These are phyloP conservation scores for Phytophthora quininea DNA, from an alignment of 352 stramenopile species.

Conservation along the genomic window DNA sequence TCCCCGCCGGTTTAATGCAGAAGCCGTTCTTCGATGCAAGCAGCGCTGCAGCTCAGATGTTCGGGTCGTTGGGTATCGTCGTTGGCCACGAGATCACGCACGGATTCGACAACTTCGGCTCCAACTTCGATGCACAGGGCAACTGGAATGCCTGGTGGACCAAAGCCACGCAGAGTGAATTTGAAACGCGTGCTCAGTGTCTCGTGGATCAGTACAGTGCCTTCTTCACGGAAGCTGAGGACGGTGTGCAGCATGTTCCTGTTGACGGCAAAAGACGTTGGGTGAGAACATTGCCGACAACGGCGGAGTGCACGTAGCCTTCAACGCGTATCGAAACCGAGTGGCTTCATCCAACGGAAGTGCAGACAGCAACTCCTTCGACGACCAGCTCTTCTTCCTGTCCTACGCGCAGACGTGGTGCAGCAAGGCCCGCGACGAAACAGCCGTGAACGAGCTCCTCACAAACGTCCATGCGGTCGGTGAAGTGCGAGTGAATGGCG, in stretches of 20 bases:
- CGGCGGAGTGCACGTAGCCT: conserved; percentile 60
- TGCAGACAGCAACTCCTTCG: conserved; percentile 18
- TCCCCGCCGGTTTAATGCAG: conserved; percentile 94
- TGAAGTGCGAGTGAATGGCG: conserved; percentile 70
- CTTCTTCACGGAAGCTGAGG: conserved; percentile 41
- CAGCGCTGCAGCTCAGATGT: conserved; percentile 88
- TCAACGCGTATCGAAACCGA: conserved; percentile 55
- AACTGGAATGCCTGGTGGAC: conserved; percentile 94
- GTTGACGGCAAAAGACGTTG: conserved; percentile 72
- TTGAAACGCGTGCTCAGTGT: conserved; percentile 60
- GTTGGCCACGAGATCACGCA: conserved; percentile 95
- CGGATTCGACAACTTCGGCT: conserved; percentile 92
- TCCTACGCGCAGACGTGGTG: conserved; percentile 73
- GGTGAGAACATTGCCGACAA: conserved; percentile 84
- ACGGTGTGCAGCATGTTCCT: conserved; percentile 38
- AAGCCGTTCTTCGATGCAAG: conserved; percentile 88
- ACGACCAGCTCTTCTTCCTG: conserved; percentile 70
- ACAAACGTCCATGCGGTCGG: conserved; percentile 52
- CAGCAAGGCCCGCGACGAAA: conserved; percentile 49
- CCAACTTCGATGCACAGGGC: conserved; percentile 84
- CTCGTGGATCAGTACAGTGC: conserved; percentile 59
- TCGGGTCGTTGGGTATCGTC: conserved; percentile 89
- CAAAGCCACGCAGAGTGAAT: conserved; percentile 68
- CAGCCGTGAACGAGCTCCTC: conserved; percentile 37
- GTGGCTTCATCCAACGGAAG: background rate